Percentiles rank a stretch among this genome's conserved stretches.
Conservation (phyloP, 148 eudicot species). For the Amaranthus palmeri region DNA sequence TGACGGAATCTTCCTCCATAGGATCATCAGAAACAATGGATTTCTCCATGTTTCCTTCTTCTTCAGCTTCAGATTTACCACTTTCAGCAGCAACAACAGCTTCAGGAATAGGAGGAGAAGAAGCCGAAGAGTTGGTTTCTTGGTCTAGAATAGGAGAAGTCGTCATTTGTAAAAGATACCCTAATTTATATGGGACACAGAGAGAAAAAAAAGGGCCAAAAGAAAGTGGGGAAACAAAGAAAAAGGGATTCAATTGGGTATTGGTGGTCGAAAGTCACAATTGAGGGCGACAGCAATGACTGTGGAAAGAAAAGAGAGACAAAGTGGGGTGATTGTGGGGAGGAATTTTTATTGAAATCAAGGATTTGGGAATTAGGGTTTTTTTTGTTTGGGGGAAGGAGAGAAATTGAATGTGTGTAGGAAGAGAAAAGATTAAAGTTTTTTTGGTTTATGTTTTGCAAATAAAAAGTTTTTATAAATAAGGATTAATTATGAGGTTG, state of each 20-base stretch:
- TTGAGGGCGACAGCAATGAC: slow-evolving; percentile 90
- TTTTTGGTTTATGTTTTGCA: too few relatives aligned
- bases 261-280: slow-evolving; percentile 64
- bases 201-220: slow-evolving; percentile 16
- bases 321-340: slow-evolving; percentile 38
- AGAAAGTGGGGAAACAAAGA: slow-evolving; percentile 16
- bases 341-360: background rate
- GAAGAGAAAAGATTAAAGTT: background rate
- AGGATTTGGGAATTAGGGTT: slow-evolving; percentile 13
- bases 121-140: slow-evolving; percentile 21
- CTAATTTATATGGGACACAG: slow-evolving; percentile 40
- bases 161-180: slow-evolving; percentile 55
- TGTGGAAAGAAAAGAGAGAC: slow-evolving; percentile 28
- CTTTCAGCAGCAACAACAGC: slow-evolving; percentile 9
- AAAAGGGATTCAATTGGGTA: slow-evolving; percentile 20
- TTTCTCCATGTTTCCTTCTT: slow-evolving; percentile 38
- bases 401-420: background rate
- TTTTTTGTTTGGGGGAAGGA: background rate
- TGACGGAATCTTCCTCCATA: slow-evolving; percentile 40
- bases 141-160: slow-evolving; percentile 36
- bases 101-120: slow-evolving; percentile 18
- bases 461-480: too few relatives aligned
- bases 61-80: slow-evolving; percentile 12
- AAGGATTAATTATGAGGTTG: too few relatives aligned
- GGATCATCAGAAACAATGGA: slow-evolving; percentile 30